These are phyloP conservation scores for Epichloe scottii DNA, from an alignment of 2,329 filamentous ascomycete species.

Conservation along the genomic window DNA sequence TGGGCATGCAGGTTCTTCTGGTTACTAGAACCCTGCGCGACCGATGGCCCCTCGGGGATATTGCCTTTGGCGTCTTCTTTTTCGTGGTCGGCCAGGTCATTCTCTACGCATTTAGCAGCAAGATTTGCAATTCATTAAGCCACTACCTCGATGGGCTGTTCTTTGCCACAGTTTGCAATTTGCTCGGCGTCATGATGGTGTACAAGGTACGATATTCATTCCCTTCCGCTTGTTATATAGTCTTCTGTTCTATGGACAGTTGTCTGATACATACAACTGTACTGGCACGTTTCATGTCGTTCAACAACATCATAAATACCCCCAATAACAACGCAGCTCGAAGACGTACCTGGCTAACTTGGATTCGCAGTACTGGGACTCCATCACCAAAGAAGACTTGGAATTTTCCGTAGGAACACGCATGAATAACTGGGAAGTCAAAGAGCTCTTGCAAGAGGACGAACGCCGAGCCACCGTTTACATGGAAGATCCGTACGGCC, in stretches of 20 bases:
- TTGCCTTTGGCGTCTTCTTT: slow-evolving; percentile 80
- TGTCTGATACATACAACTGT: too few relatives aligned
- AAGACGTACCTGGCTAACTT: not conserved
- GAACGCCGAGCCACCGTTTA: slow-evolving; percentile 65
- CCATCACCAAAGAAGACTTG: slow-evolving; percentile 94
- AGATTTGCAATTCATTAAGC: slow-evolving; percentile 70
- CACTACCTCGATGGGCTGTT: slow-evolving; percentile 94
- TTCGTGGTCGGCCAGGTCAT: slow-evolving; percentile 87
- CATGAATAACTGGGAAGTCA: slow-evolving; percentile 97
- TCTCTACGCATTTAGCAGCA: slow-evolving; percentile 77
- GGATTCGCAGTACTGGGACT: slow-evolving; percentile 78
- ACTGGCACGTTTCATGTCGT: too few relatives aligned
- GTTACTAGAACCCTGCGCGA: slow-evolving; percentile 86
- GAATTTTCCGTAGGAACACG: slow-evolving; percentile 95
- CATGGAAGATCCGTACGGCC: slow-evolving; percentile 50
- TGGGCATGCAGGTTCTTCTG: slow-evolving; percentile 76
- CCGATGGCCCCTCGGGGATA: slow-evolving; percentile 88
- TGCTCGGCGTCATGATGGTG: slow-evolving; percentile 97
- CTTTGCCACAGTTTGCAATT: slow-evolving; percentile 86
- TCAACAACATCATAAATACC: too few relatives aligned
- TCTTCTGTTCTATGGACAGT: not conserved
- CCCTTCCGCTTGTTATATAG: not conserved
- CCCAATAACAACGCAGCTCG: not conserved
- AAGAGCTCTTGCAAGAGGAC: slow-evolving; percentile 74
- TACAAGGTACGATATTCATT: slow-evolving; percentile 59